Evolutionary conservation across 2,329 filamentous ascomycete species (phyloP), one percentile per base, ranked within the genome.

Genomic region (Trichoderma pleuroti): DNA sequence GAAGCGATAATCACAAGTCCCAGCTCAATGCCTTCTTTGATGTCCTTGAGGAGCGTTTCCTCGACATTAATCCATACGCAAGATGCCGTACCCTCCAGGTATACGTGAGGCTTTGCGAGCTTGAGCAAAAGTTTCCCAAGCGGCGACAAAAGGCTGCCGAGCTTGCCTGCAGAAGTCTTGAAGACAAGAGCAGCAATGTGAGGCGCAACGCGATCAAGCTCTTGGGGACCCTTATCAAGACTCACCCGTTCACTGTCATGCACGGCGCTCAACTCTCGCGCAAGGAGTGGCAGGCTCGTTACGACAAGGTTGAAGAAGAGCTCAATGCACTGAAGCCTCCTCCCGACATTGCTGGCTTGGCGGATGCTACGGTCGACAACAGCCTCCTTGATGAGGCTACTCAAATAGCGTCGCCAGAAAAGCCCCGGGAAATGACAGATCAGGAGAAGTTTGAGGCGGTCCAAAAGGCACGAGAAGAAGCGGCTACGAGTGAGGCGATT

Each of bases 181-280:
- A 98, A 80, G 97, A 99, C 83, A 98, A 97, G 85, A 98, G 95
- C 82, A 99, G 96, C 81, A 97, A 98, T 76, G 96, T 99, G 36
- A 88, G 96, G 72, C 89, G 94, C 71, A 98, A 98, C 79, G 94
- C 96, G 3, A 96, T 99, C 79, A 98, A 97, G 81, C 84, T 99
- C 8, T 86, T 99, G 1, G 92, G 91, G 7, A 92, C 92, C 56
- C 85, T 99, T 8, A 93, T 99, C 76, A 93, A 94, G 73, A 98
- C 94, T 0, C 96, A 99, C 79, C 96, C 96, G 2, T 99, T 98
- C 76, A 93, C 92, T 46, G 90, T 94, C 21, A 91, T 98, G 83
- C 94, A 98, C 76, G 94, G 94, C 26, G 94, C 93, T 0, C 91
- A 96, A 76, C 87, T 99, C 4, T 91, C 92, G 12, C 88, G 90